Evolutionary conservation across 352 stramenopile genomes (phyloP).

Genomic region (Aphanomyces euteiches): DNA sequence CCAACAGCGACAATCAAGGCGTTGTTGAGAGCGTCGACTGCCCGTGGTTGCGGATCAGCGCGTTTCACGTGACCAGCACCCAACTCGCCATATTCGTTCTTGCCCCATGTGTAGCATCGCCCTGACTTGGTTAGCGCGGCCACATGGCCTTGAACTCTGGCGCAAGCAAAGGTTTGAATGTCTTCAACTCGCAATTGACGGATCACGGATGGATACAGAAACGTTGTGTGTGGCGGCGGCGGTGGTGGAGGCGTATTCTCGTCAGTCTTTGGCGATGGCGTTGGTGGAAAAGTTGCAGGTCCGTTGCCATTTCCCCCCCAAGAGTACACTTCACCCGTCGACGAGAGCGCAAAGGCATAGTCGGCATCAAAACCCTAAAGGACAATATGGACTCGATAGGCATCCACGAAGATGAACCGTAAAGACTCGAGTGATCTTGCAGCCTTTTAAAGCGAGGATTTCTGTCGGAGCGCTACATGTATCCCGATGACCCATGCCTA

Average conservation of each 20-base stretch:
- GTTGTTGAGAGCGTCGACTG: not conserved
- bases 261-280: not conserved
- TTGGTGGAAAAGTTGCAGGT: not conserved
- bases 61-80: conserved; percentile 36
- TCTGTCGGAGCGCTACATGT: conserved; percentile 45
- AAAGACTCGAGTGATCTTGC: conserved; percentile 44
- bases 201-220: conserved; percentile 51
- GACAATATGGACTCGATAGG: not conserved
- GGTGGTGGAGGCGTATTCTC: not conserved
- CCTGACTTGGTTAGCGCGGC: conserved; percentile 38
- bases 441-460: conserved; percentile 51
- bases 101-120: conserved; percentile 60
- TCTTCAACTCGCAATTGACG: conserved; percentile 33
- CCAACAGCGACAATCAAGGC: conserved; percentile 37
- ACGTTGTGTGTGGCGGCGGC: conserved; percentile 23
- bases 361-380: conserved; percentile 59
- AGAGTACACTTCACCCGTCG: conserved; percentile 75
- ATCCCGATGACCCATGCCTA: conserved; percentile 53
- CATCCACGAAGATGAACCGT: conserved; percentile 36
- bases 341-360: conserved; percentile 74
- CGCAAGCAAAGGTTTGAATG: conserved; percentile 42
- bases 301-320: conserved; percentile 77
- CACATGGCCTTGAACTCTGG: conserved; percentile 48
- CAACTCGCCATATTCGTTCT: conserved; percentile 56
- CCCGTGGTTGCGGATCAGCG: conserved; percentile 1